Conservation (phyloP, 345 rosid genomes). For the Clausena lansium region DNA sequence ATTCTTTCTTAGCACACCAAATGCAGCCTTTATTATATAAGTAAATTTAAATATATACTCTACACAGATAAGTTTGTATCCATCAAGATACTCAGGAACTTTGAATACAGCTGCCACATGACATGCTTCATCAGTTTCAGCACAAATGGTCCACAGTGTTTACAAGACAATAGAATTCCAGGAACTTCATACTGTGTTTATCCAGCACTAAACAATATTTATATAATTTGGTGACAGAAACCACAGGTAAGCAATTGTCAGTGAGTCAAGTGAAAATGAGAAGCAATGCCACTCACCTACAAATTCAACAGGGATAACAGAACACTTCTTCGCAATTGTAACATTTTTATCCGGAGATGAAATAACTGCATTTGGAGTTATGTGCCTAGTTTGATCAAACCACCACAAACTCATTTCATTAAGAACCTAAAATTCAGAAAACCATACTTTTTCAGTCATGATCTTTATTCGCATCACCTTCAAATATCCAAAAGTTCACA, state of each 20-base stretch:
- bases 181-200: neutral
- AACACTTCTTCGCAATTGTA: conserved; percentile 87
- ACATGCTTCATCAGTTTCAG: neutral
- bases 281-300: conserved; percentile 59
- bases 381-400: conserved; percentile 72
- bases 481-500: neutral
- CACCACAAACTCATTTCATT: conserved; percentile 97
- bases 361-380: conserved; percentile 71
- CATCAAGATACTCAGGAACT: neutral
- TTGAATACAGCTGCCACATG: too few relatives aligned
- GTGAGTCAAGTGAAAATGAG: neutral
- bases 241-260: neutral
- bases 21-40: too few relatives aligned
- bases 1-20: neutral
- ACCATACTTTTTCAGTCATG: neutral
- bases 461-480: neutral
- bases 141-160: neutral
- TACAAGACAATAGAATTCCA: neutral
- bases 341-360: conserved; percentile 86
- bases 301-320: conserved; percentile 91
- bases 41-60: too few relatives aligned
- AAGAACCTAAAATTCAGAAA: conserved; percentile 60
- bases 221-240: neutral
- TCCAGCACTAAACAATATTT: neutral
- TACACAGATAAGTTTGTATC: neutral